Conservation (phyloP, 805 yeast species). For the Zygotorulaspora danielsina region DNA sequence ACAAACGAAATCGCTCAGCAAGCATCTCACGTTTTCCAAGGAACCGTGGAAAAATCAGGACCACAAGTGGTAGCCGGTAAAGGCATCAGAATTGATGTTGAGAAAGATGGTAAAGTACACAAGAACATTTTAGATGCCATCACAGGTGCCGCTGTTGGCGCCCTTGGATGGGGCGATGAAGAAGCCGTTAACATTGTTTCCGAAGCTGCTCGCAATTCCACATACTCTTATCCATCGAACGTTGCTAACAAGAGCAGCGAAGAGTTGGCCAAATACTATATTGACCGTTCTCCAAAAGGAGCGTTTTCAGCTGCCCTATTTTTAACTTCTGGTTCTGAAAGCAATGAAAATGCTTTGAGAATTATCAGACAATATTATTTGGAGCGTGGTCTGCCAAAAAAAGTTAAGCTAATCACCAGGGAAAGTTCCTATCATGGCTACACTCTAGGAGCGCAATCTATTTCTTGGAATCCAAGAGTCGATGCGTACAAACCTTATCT, state of each 20-base stretch:
- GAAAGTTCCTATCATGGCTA: constrained; percentile 47
- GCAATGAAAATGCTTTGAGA: constrained; percentile 62
- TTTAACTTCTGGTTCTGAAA: constrained; percentile 61
- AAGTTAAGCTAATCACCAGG: constrained; percentile 42
- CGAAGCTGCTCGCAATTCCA: constrained; percentile 38
- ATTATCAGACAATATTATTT: constrained; percentile 47
- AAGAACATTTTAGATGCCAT: constrained; percentile 40
- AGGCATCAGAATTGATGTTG: constrained; percentile 40
- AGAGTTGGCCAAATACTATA: constrained; percentile 40
- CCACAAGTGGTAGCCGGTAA: constrained; percentile 43
- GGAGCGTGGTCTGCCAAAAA: constrained; percentile 42
- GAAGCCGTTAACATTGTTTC: constrained; percentile 35
- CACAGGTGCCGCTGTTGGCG: constrained; percentile 52
- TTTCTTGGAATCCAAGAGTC: constrained; percentile 36
- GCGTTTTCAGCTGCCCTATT: constrained; percentile 42
- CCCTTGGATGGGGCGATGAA: constrained; percentile 43
- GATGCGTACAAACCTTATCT: constrained; percentile 30
- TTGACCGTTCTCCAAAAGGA: constrained; percentile 39
- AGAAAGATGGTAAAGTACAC: constrained; percentile 39
- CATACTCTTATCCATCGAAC: constrained; percentile 37
- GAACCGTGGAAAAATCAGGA: constrained; percentile 35
- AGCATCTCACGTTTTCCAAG: constrained; percentile 43
- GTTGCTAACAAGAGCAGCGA: constrained; percentile 40
- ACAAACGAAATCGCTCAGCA: constrained; percentile 5
- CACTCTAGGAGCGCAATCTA: constrained; percentile 44